Evolutionary conservation across 352 stramenopile genomes (phyloP).

Genomic region (Globisporangium megalacanthum): DNA sequence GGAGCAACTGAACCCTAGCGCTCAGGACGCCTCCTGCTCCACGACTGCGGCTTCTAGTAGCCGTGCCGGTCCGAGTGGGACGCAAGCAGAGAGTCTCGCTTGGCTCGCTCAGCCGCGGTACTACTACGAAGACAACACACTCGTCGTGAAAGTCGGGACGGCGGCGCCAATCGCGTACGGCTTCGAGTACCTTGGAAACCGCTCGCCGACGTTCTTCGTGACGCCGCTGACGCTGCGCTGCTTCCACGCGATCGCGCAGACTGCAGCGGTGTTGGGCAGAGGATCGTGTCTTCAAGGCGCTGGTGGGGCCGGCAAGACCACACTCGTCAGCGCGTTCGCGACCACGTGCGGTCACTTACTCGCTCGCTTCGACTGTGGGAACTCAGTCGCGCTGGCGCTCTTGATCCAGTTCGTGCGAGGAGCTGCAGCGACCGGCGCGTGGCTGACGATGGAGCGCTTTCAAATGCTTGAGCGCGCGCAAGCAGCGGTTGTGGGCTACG

Average conservation of each 20-base stretch:
- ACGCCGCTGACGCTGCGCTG: slow-evolving; percentile 58
- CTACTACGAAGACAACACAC: slow-evolving; percentile 51
- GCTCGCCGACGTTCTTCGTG: slow-evolving; percentile 27
- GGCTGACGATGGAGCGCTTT: slow-evolving; percentile 41
- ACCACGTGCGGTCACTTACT: slow-evolving; percentile 46
- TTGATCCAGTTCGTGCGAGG: slow-evolving; percentile 48
- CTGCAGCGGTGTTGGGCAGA: slow-evolving; percentile 27
- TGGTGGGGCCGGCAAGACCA: slow-evolving; percentile 39
- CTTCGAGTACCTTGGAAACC: slow-evolving; percentile 68
- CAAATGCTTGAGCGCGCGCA: slow-evolving; percentile 17
- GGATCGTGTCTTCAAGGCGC: slow-evolving; percentile 34
- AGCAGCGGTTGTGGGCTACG: slow-evolving; percentile 20
- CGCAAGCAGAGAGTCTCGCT: slow-evolving; percentile 15
- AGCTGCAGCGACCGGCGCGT: slow-evolving; percentile 40
- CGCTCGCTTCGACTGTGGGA: slow-evolving; percentile 30
- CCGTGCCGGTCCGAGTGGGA: not conserved
- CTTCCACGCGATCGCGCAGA: slow-evolving; percentile 44
- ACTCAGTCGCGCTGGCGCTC: slow-evolving; percentile 20
- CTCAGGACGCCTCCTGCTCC: not conserved
- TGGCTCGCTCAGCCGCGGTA: slow-evolving; percentile 65
- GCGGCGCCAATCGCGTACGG: slow-evolving; percentile 47
- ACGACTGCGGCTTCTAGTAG: not conserved
- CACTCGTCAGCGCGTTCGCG: slow-evolving; percentile 30
- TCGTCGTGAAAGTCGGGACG: slow-evolving; percentile 48
- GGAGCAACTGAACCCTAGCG: not conserved